A percentile compares a stretch with the other conserved stretches of the same genome.
Evolutionary conservation across 2,329 filamentous ascomycete species (phyloP).

Genomic region (Aspergillus sp.): DNA sequence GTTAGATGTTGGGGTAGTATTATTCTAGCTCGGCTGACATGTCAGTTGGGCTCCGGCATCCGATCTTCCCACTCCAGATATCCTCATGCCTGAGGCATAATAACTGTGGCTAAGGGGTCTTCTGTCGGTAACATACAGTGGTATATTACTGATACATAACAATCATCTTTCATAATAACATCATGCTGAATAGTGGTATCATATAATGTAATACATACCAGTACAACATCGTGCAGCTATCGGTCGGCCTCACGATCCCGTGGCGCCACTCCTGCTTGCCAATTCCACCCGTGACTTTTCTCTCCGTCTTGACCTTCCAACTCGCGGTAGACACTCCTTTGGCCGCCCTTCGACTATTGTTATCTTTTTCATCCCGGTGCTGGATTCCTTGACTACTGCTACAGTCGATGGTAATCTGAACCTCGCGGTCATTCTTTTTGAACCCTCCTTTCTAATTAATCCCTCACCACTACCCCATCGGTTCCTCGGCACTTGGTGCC

Average conservation of each 20-base stretch:
- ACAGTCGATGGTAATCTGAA: neutral
- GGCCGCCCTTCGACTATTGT: slow-evolving; percentile 8
- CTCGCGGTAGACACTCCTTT: slow-evolving; percentile 2
- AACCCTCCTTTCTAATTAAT: slow-evolving; percentile 4
- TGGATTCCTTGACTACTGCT: neutral
- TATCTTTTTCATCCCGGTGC: slow-evolving; percentile 7
- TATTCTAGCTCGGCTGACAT: neutral
- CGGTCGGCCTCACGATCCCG: slow-evolving; percentile 2
- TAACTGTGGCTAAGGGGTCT: neutral
- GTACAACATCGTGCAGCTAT: slow-evolving; percentile 3
- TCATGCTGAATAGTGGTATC: no score
- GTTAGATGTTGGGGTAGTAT: neutral
- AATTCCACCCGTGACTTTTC: slow-evolving; percentile 13
- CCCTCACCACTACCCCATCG: neutral
- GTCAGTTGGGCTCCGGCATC: neutral
- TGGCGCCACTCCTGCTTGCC: slow-evolving; percentile 14
- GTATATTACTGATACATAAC: neutral
- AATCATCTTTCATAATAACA: no score
- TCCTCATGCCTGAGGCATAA: neutral
- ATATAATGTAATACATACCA: neutral
- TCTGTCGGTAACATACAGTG: neutral
- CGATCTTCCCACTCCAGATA: neutral
- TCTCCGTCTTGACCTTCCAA: slow-evolving; percentile 3
- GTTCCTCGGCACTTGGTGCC: slow-evolving; percentile 5
- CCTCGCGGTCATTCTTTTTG: neutral